A percentile compares a stretch with the other conserved stretches of the same genome.
Evolutionary conservation across 495 filamentous ascomycete genomes (phyloP).

Genomic region (Podospora appendiculata): DNA sequence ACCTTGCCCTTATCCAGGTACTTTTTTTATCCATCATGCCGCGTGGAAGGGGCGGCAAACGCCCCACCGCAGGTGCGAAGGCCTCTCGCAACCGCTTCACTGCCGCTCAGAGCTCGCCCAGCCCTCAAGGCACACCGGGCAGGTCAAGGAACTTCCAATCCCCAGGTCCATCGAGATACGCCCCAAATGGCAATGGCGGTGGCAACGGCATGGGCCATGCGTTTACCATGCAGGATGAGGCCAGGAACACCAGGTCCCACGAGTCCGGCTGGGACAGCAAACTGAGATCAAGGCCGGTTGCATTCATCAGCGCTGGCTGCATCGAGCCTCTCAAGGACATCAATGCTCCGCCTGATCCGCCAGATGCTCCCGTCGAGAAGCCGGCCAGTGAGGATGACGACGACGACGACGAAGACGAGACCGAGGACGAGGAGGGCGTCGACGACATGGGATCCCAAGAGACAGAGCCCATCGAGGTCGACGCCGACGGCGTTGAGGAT

Average conservation of each 20-base stretch:
- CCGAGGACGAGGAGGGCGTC: neutral
- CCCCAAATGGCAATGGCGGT: too few species aligned
- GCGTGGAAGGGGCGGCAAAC: constrained; percentile 10
- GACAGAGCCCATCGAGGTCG: too few species aligned
- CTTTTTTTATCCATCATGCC: constrained; percentile 4
- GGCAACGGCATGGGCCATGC: constrained; percentile 11
- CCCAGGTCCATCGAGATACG: neutral
- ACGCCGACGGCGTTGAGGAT: too few species aligned
- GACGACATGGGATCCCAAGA: too few species aligned
- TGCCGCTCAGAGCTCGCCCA: too few species aligned
- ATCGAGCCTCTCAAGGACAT: constrained; percentile 40
- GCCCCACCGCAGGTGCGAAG: constrained; percentile 7
- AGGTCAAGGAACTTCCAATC: constrained; percentile 1
- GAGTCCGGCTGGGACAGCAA: constrained; percentile 30
- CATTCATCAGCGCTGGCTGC: constrained; percentile 67
- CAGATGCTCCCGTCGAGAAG: neutral
- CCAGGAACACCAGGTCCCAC: constrained; percentile 63
- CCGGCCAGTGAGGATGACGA: neutral
- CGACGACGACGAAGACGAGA: too few species aligned
- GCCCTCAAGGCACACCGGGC: neutral
- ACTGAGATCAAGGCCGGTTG: constrained; percentile 48
- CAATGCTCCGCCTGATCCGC: neutral
- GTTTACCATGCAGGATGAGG: constrained; percentile 68
- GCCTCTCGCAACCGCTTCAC: neutral
- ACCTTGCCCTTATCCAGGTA: too few species aligned